Percentiles rank a stretch among this genome's conserved stretches.
Conservation (phyloP, 495 filamentous ascomycete genomes). For the Talaromyces wortmannii region DNA sequence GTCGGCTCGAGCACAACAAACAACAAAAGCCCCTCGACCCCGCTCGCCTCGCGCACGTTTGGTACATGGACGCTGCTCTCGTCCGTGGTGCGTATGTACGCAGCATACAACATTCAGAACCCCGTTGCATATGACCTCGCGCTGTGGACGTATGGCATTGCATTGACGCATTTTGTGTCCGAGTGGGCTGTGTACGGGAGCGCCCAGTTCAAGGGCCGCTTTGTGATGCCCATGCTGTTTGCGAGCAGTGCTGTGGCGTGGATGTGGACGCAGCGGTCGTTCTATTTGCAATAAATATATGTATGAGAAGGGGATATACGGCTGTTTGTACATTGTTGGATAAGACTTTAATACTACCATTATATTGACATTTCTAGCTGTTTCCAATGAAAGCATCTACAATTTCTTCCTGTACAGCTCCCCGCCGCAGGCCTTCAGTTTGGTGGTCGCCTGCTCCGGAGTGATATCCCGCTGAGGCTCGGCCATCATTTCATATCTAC, state of each 20-base stretch:
- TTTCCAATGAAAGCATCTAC: constrained; percentile 12
- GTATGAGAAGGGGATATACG: too few species aligned
- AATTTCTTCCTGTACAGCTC: constrained; percentile 75
- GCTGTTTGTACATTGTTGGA: too few species aligned
- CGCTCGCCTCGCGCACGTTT: constrained; percentile 76
- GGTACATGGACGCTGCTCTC: constrained; percentile 86
- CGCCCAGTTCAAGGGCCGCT: constrained; percentile 57
- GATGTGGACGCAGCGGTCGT: constrained; percentile 65
- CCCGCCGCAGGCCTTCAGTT: constrained; percentile 67
- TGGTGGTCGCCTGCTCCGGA: constrained; percentile 85
- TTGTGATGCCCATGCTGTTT: constrained; percentile 69
- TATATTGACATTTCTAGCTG: not conserved
- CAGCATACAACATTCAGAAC: constrained; percentile 75
- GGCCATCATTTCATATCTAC: constrained; percentile 84
- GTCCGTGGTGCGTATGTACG: constrained; percentile 70
- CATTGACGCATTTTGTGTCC: constrained; percentile 69
- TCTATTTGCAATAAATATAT: constrained; percentile 16
- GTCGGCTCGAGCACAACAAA: constrained; percentile 38
- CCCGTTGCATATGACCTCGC: constrained; percentile 69
- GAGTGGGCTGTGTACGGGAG: constrained; percentile 76
- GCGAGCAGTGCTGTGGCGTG: constrained; percentile 61
- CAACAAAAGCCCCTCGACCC: constrained; percentile 42
- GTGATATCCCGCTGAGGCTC: constrained; percentile 98
- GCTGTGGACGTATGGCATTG: constrained; percentile 72
- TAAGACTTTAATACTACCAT: too few species aligned